These are phyloP conservation scores for Apium graveolens DNA, from an alignment of 129 eudicot species.

Conservation along the genomic window DNA sequence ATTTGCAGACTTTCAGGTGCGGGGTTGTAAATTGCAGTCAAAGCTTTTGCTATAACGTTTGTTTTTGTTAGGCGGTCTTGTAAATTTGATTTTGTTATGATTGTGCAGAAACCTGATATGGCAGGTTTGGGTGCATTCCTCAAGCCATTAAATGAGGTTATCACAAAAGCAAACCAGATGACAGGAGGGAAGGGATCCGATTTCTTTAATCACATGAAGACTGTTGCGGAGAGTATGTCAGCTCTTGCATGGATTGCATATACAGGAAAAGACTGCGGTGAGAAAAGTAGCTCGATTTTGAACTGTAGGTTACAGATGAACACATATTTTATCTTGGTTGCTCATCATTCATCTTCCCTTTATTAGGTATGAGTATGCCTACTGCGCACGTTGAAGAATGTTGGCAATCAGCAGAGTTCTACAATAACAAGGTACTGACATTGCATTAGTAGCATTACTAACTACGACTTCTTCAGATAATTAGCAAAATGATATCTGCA, in stretches of 20 bases:
- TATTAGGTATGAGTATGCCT: constrained; percentile 94
- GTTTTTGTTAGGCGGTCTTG: constrained; percentile 3
- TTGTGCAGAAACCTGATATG: constrained; percentile 77
- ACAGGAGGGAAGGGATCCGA: constrained; percentile 72
- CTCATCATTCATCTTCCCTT: constrained; percentile 7
- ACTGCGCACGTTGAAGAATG: constrained; percentile 88
- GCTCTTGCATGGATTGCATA: constrained; percentile 96
- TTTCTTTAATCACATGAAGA: constrained; percentile 65
- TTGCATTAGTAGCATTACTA: background rate
- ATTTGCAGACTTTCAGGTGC: background rate
- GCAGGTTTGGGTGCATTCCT: constrained; percentile 69
- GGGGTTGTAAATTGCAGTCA: background rate
- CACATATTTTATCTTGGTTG: constrained; percentile 10
- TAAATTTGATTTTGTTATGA: constrained; percentile 3
- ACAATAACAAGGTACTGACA: constrained; percentile 71
- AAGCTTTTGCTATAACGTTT: background rate
- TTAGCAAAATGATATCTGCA: background rate
- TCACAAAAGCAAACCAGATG: constrained; percentile 55
- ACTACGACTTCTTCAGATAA: background rate
- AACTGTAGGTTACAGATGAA: background rate
- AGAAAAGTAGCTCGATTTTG: constrained; percentile 15
- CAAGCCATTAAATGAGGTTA: constrained; percentile 64
- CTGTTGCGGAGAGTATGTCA: constrained; percentile 68
- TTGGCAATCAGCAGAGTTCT: constrained; percentile 97
- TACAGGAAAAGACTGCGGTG: constrained; percentile 85